Evolutionary conservation across 768 basidiomycete species (phyloP), one percentile per base, ranked within the genome.

Genomic region (Omphalotus guepiniiformis): DNA sequence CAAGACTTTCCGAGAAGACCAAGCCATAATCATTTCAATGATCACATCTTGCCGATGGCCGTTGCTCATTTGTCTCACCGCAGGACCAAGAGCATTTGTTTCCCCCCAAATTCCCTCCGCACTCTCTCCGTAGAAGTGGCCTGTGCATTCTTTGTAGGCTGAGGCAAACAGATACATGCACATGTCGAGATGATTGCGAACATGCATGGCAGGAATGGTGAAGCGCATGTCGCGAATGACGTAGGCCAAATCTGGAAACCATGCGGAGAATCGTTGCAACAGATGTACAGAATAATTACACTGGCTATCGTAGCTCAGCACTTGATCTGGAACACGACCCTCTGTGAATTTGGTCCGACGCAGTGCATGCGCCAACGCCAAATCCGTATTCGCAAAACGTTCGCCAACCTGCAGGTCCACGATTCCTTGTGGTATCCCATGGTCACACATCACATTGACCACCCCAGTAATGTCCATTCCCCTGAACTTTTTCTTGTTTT

Each of bases 401-500:
- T 39, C 39, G n/a, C 39, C 39, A 4, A 13, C 21, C 15, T 39
- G 15, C 21, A 39, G 13, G 21, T 39, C 21, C 2, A 39, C 21
- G 39, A 37, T 25, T 42, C 41, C 48, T 49, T 55, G 27, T 23
- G 57, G 22, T 29, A 54, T 51, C 2, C 49, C 51, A 50, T 58
- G 61, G 19, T 38, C 50, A 38, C 59, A 60, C 28, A 57, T 43
- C 8, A 48, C 34, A 21, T 52, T 52, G 4, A 61, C 41, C 12
- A 58, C 52, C 4, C 60, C 60, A 9, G 58, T 58, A 15, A 56
- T 34, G 23, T 40, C 50, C 37, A 55, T 52, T 13, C 54, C 54
- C 37, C 54, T 55, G 43, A 58, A 59, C 23, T 59, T 63, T 26
- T 51, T 58, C 38, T 46, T 54, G 40, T 61, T 55, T 34, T 60